Base-by-base conservation (phyloP, 1,284 basidiomycete genomes). In the Ceratobasidium sp. region DNA sequence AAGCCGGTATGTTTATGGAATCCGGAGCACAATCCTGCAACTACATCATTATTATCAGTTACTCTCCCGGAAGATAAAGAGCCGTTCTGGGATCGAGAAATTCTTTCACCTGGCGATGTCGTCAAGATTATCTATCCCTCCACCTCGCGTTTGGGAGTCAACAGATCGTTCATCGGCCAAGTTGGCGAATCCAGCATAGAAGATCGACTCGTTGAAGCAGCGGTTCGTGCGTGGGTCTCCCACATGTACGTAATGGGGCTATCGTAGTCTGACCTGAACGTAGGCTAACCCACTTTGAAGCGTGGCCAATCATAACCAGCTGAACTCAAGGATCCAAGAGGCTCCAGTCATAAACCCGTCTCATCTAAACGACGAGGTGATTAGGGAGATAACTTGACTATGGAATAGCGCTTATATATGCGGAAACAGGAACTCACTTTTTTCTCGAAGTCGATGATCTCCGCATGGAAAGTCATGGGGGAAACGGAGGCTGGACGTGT, bases 161-260 rank as follows among this genome's bases (percentile, higher is more conserved):
- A 65, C 13, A 27, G 10, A 25, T 6, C 47, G 13, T 65, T 65
- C 17, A 42, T 42, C 22, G 60, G 60, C 4, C 31, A 50, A 20
- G 49, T 42, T 2, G 49, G 8, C 2, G 27, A 22, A 10, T n/a
- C 50, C 27, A 38, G 53, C 22, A 22, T 65, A 31, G 38, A 52
- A 42, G 60, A 22, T 17, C 49, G 60, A 35, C 27, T 53, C 6
- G 49, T 25, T 10, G 60, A 65, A 65, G 60, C 47, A 22, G 60
- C 38, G 1, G 53, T 29, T 15, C 60, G 60, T 27, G 60, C 60
- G 20, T 65, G 60, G 60, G 25, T 65, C n/a, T 65, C 60, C 8
- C 53, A 38, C 27, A 3, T 53, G 60, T 65, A 42, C 29, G 60
- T 29, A 3, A 13, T 40, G 38, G 7, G 38, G n/a, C n/a, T n/a